These are phyloP conservation scores for Rhododendron griersonianum DNA, from an alignment of 148 eudicot species.

Conservation along the genomic window DNA sequence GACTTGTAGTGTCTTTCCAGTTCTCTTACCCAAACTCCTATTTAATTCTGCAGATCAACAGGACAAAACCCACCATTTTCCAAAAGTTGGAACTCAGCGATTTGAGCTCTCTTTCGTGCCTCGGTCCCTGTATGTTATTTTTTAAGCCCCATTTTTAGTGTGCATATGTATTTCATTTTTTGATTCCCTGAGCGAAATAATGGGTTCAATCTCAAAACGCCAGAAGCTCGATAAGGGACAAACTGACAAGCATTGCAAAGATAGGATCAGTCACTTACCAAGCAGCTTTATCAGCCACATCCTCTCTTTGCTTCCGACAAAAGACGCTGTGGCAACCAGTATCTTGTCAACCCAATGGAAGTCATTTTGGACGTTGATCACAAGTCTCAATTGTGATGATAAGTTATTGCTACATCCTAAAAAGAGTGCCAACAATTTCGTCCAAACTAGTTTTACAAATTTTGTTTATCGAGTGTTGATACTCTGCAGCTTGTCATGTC, in stretches of 20 bases:
- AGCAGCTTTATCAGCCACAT: neutral
- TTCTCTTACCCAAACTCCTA: neutral
- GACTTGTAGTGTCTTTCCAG: too few species aligned
- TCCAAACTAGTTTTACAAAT: neutral
- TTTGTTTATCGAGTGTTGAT: conserved; percentile 11
- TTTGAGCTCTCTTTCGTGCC: too few species aligned
- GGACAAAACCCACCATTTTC: too few species aligned
- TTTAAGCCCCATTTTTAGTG: too few species aligned
- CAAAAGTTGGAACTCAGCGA: neutral
- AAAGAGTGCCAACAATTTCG: neutral
- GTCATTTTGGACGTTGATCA: neutral
- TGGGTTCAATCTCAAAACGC: neutral
- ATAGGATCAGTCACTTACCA: conserved; percentile 9
- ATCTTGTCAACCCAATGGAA: conserved; percentile 6
- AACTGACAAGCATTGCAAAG: neutral
- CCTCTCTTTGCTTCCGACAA: neutral
- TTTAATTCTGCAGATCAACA: too few species aligned
- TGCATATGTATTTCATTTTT: neutral
- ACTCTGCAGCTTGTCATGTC: neutral
- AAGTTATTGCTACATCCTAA: neutral
- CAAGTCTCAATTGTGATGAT: neutral
- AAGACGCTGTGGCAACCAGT: conserved; percentile 4
- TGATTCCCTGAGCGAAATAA: neutral
- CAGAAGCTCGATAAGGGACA: neutral
- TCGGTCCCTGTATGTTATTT: too few species aligned